Evolutionary conservation across 2,329 filamentous ascomycete species (phyloP), one percentile per base, ranked within the genome.

Genomic region (Ophiostoma novo-ulmi): DNA sequence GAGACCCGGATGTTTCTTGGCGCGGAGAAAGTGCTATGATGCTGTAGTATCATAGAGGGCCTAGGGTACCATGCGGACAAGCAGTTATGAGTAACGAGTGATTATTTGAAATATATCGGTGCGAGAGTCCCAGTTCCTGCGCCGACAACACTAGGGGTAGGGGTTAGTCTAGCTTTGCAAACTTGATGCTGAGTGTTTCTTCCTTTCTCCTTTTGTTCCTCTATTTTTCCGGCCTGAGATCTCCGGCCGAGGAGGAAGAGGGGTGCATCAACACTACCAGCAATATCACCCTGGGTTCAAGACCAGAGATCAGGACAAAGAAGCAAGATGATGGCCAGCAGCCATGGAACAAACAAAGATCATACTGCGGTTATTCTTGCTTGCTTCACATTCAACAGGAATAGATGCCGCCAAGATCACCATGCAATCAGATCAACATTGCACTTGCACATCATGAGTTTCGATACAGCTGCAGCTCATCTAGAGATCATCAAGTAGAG

Each of bases 301-400:
- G 14, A 22, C 22, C 44, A 48, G 44, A 48, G 17, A 48, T n/a
- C 44, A 48, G 5, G 44, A 5, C 22, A 10, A 58, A 17, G 11
- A 13, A n/a, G 52, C 14, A 22, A 11, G 17, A 22, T 58, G 52
- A 31, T 58, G 52, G 8, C 0, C 52, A 26, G 22, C 52, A n/a
- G 22, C 52, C 52, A 14, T 31, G 52, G 52, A 58, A 58, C 52
- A 22, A 26, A 58, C 52, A 58, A 26, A 58, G 52, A 58, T 26
- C 52, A 58, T 58, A 58, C 52, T 58, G 52, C 52, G 52, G 52
- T 22, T 58, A 58, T 58, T 58, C 52, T 58, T 58, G 52, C 52
- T 58, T 58, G 52, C 52, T 58, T 58, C 52, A 58, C 13, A 22
- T 58, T 26, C n/a, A 26, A 11, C 26, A 14, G 11, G 2, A 26